These are phyloP conservation scores for Amesomyces nigricolor DNA, from an alignment of 2,329 filamentous ascomycete species.

Conservation along the genomic window DNA sequence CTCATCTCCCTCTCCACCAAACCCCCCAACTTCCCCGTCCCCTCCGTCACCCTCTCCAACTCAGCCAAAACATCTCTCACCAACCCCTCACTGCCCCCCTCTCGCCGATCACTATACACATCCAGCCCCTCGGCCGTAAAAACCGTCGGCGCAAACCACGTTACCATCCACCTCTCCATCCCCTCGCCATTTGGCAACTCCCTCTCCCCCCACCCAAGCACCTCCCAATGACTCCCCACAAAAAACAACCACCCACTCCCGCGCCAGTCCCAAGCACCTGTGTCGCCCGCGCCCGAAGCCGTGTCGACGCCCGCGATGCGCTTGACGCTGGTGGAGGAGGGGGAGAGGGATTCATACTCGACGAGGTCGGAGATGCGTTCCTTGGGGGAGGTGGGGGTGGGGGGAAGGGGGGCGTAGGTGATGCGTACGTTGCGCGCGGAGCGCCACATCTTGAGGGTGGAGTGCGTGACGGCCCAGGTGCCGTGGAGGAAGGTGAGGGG, in stretches of 20 bases:
- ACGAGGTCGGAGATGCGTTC: slow-evolving; percentile 63
- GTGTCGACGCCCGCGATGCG: slow-evolving; percentile 62
- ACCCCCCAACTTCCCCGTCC: slow-evolving; percentile 46
- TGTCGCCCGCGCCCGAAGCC: slow-evolving; percentile 26
- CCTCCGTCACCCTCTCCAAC: slow-evolving; percentile 41
- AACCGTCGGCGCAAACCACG: slow-evolving; percentile 75
- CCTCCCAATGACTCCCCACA: slow-evolving; percentile 72
- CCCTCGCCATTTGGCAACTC: slow-evolving; percentile 31
- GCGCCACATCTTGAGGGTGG: slow-evolving; percentile 75
- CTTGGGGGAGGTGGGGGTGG: neutral
- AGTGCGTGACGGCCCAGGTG: slow-evolving; percentile 71
- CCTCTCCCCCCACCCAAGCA: slow-evolving; percentile 63
- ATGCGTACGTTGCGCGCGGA: slow-evolving; percentile 74
- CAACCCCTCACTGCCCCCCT: slow-evolving; percentile 54
- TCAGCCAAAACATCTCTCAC: slow-evolving; percentile 51
- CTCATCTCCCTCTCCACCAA: slow-evolving; percentile 46
- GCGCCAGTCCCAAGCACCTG: slow-evolving; percentile 64
- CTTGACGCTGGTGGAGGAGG: slow-evolving; percentile 43
- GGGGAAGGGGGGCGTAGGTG: slow-evolving; percentile 57
- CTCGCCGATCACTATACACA: slow-evolving; percentile 61
- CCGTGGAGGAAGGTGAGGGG: slow-evolving; percentile 55
- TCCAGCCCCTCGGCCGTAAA: slow-evolving; percentile 82
- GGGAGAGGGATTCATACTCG: slow-evolving; percentile 54
- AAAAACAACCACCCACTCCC: slow-evolving; percentile 70
- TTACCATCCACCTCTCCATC: slow-evolving; percentile 66